These are phyloP conservation scores for Torulaspora microellipsoides DNA, from an alignment of 805 yeast species.

Conservation along the genomic window DNA sequence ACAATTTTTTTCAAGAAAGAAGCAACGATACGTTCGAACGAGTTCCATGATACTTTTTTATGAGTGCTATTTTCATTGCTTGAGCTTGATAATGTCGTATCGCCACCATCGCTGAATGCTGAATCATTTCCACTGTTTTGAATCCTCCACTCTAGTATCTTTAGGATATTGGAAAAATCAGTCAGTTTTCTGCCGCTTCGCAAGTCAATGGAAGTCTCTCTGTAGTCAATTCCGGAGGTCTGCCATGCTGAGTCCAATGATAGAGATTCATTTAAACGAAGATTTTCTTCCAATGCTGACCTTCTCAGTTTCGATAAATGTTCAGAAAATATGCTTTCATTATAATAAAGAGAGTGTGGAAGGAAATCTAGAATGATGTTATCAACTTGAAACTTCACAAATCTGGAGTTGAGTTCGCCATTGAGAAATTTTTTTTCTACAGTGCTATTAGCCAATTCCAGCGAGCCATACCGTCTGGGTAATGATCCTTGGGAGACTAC, in stretches of 20 bases:
- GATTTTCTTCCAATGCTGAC: constrained; percentile 46
- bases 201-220: constrained; percentile 73
- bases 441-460: constrained; percentile 88
- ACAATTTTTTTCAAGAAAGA: constrained; percentile 69
- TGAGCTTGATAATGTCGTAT: constrained; percentile 24
- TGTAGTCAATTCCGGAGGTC: constrained; percentile 72
- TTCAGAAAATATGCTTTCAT: constrained; percentile 35
- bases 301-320: constrained; percentile 65
- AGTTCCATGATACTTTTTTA: constrained; percentile 68
- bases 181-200: constrained; percentile 70
- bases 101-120: constrained; percentile 53
- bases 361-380: constrained; percentile 34
- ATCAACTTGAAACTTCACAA: constrained; percentile 60
- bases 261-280: constrained; percentile 1
- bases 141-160: constrained; percentile 75
- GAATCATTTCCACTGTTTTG: constrained; percentile 69
- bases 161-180: constrained; percentile 65
- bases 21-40: constrained; percentile 70
- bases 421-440: constrained; percentile 71
- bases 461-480: constrained; percentile 69
- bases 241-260: constrained; percentile 41
- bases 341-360: constrained; percentile 33
- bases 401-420: constrained; percentile 75
- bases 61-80: constrained; percentile 41
- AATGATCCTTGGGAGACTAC: constrained; percentile 75